Evolutionary conservation across 2,329 filamentous ascomycete species (phyloP).

Genomic region (Rutstroemia sydowiana): DNA sequence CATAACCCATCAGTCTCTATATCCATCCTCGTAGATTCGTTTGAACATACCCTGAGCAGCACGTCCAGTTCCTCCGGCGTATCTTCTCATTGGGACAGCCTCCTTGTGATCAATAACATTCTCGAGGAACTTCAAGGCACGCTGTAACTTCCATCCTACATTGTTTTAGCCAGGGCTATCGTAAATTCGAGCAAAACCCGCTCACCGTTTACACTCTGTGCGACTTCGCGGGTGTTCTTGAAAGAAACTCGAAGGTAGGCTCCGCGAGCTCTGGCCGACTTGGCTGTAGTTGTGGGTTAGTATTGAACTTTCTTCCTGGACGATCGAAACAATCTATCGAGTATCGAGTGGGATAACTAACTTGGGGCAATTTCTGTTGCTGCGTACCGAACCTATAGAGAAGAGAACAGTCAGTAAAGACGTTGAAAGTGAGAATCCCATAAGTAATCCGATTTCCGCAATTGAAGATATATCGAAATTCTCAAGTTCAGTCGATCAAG

Average conservation of each 20-base stretch:
- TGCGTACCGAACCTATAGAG: conserved; percentile 77
- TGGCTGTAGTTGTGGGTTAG: conserved; percentile 39
- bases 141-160: conserved; percentile 8
- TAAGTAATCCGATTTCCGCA: not conserved
- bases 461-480: not conserved
- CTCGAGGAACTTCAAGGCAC: conserved; percentile 83
- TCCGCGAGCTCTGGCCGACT: conserved; percentile 96
- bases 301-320: not conserved
- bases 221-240: conserved; percentile 99
- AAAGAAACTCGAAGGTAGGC: conserved; percentile 92
- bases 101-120: conserved; percentile 97
- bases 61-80: conserved; percentile 91
- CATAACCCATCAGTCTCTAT: conserved; percentile 19
- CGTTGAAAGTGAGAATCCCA: not conserved
- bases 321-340: not conserved
- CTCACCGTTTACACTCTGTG: conserved; percentile 81
- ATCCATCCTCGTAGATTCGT: not conserved
- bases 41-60: conserved; percentile 83
- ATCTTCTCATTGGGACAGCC: conserved; percentile 97
- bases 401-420: not conserved
- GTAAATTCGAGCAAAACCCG: not conserved
- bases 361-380: conserved; percentile 35
- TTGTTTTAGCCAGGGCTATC: not conserved
- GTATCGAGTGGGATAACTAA: not conserved
- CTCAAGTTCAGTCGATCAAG: not conserved